Evolutionary conservation across 192 early-diverging fungal species (phyloP).

Genomic region (Rhizophagus clarus): DNA sequence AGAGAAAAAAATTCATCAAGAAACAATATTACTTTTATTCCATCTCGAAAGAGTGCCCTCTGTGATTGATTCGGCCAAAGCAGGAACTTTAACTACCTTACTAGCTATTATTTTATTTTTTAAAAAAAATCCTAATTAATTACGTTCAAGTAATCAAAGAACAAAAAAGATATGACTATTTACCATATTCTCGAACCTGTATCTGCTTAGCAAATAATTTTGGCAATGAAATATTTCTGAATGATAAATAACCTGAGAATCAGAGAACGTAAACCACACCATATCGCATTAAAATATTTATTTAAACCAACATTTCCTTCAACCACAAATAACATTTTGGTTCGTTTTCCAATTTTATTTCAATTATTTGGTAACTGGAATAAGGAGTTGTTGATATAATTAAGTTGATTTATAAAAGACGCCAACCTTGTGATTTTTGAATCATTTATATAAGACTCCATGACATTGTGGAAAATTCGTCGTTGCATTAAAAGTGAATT

Average conservation of each 20-base stretch:
- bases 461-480: background rate
- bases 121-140: background rate
- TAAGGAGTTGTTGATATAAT: background rate
- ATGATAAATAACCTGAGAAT: slow-evolving; percentile 18
- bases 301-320: background rate
- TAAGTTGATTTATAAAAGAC: background rate
- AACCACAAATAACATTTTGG: background rate
- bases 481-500: background rate
- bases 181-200: background rate
- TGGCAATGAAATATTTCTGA: slow-evolving; percentile 11
- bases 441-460: background rate
- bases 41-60: slow-evolving; percentile 96
- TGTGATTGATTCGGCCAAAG: slow-evolving; percentile 98
- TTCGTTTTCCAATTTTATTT: background rate
- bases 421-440: background rate
- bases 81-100: slow-evolving; percentile 89
- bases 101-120: slow-evolving; percentile 54
- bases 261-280: background rate
- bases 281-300: slow-evolving; percentile 1
- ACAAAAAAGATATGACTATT: background rate
- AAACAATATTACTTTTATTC: slow-evolving; percentile 79
- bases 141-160: background rate
- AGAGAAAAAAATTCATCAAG: too few species aligned
- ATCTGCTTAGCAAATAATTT: background rate
- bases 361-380: background rate